Base-by-base conservation (phyloP, 495 filamentous ascomycete genomes). In the Umbilicaria muhlenbergii region DNA sequence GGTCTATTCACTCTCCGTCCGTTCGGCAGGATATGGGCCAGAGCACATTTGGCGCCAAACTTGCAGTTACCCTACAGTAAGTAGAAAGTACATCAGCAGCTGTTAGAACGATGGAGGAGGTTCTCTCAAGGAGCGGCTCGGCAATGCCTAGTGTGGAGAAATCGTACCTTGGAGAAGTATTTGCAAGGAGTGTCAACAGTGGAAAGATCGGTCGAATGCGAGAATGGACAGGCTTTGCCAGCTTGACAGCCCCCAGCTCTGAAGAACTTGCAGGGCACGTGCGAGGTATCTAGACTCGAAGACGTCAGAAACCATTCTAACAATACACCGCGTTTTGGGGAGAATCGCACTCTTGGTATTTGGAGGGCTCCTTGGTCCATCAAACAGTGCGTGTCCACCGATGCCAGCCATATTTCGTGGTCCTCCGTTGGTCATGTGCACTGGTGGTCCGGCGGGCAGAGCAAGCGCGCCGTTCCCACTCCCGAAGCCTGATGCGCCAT, bases 221-320 rank as follows among this genome's bases (percentile, higher is more conserved):
- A 81, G 65, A 96, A 98, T 34, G 91, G 91, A 65, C 91, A 98
- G 37, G 87, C 84, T 57, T 81, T 81, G 50, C 91, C 91, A 38
- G 91, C 91, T 72, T 95, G 89, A 63, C 91, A 98, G 55, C 83
- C 79, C 56, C 91, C 91, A 64, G 93, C 83, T 38, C 86, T 78
- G 65, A 86, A 98, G 78, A 98, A 98, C 68, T 96, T 96, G 81
- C 91, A 98, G 14, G 91, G 91, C 34, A 98, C 91, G 67, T 96
- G 91, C 40, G 86, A 86, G 13, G 93, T 92, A 58, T 95, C 91
- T 98, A 57, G 15, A 17, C 21, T 36, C 14, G 43, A 45, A 39
- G 24, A 46, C 45, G 42, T 51, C 42, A 57, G 36, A 21, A 39
- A 8, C 11, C 35, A 39, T 42, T 41, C 34, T 39, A 32, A 8